Base-by-base conservation (phyloP, 768 basidiomycete species). In the Mrakia hoshinonis region DNA sequence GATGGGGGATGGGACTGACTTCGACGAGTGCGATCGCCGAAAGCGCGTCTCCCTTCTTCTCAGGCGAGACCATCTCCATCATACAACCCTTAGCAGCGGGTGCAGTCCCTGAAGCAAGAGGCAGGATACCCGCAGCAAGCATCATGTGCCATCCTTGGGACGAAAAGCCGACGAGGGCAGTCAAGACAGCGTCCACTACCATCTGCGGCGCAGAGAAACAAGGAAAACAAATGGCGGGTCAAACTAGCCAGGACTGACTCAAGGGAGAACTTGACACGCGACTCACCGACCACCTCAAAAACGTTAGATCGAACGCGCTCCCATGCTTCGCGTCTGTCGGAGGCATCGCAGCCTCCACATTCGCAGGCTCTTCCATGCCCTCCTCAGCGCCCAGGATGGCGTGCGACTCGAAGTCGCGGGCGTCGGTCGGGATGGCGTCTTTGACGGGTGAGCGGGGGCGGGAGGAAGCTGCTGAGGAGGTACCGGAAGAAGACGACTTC, bases 31-130 rank as follows among this genome's bases (percentile, higher is more conserved):
- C 76, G 58, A 80, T 77, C 0, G 74, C 79, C 18, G 74, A 66
- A 29, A 80, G 67, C 2, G 79, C 78, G 64, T 79, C 79, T 1
- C 76, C 71, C n/a, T 76, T 68, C 47, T 79, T 73, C 3, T 75
- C 70, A 3, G 69, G 36, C 18, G 69, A 63, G 5, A 79, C 78
- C 64, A 80, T 76, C 62, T 80, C 79, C 54, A 80, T 71, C 12
- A 76, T 74, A 38, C 79, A 79, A 11, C 79, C 79, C 64, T 79
- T 79, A 12, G 73, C 67, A 0, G 79, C 79, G 4, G 78, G 74
- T 0, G 78, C 79, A 0, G 79, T 79, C 0, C 77, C 79, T 15
- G 74, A 76, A 11, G 79, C 79, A 39, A 79, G 76, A 9, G 79
- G 79, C 11, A 80, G 55, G 3, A 79, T 70, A 0, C 63, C 74